Evolutionary conservation across 257 asterid species (phyloP).

Genomic region (Solanum neorickii): DNA sequence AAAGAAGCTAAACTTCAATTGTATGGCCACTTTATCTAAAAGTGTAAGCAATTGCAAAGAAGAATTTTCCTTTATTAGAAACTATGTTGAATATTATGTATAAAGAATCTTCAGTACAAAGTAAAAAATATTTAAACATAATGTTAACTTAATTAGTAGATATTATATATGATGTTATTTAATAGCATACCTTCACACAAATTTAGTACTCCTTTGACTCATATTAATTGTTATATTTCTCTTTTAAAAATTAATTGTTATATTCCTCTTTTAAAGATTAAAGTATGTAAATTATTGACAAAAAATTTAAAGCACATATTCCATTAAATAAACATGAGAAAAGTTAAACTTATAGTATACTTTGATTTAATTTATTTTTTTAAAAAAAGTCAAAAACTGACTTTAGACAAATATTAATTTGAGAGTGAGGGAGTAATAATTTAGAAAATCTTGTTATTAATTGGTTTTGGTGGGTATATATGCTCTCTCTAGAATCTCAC

Average conservation of each 20-base stretch:
- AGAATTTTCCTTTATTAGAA: background rate
- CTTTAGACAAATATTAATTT: background rate
- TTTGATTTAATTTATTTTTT: no score
- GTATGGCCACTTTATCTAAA: background rate
- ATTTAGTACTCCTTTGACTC: background rate
- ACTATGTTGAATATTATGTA: background rate
- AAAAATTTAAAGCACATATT: background rate
- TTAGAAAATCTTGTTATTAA: background rate
- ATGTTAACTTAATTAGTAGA: background rate
- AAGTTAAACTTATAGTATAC: background rate
- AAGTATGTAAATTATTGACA: no score
- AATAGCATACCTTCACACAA: background rate
- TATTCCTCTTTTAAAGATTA: no score
- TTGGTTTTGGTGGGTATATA: background rate
- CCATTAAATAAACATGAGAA: background rate
- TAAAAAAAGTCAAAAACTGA: background rate
- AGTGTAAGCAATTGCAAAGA: background rate
- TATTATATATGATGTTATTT: background rate
- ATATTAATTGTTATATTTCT: background rate
- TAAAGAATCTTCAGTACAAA: background rate
- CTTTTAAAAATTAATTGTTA: background rate
- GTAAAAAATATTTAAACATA: background rate
- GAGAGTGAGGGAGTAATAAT: background rate
- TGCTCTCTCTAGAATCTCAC: background rate
- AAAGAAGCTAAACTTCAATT: no score